phyloP scores from a whole-genome alignment of 2,329 filamentous ascomycete species.

The Claviceps quebecensis region DNA sequence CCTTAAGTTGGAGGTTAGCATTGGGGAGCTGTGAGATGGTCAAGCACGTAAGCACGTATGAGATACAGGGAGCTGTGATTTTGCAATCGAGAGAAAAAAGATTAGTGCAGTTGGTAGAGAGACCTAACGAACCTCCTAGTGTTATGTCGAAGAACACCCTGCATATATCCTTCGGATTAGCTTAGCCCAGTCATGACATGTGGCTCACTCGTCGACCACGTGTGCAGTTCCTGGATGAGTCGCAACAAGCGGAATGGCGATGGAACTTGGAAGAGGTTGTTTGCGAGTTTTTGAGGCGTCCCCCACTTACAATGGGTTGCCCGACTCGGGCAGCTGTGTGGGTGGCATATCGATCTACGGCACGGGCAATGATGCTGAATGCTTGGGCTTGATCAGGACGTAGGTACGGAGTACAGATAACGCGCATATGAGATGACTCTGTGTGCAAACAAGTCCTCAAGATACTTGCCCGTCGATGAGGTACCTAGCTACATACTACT shows the following conservation, averaged over 20 bases:
- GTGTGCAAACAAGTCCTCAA: not conserved
- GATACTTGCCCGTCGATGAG: not conserved
- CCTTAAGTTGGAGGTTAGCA: slow-evolving; percentile 33
- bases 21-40: not conserved
- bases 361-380: not conserved
- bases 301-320: slow-evolving; percentile 31
- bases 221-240: not conserved
- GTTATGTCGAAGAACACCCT: slow-evolving; percentile 67
- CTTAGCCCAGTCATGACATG: not conserved
- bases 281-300: not conserved
- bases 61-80: not conserved
- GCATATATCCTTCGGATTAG: not conserved
- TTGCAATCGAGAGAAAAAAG: not conserved
- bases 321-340: slow-evolving; percentile 31
- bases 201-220: too few species aligned
- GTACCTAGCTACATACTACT: too few species aligned
- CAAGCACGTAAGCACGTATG: too few species aligned
- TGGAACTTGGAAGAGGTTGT: not conserved
- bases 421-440: not conserved
- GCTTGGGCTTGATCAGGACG: not conserved
- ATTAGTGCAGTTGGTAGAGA: not conserved
- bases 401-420: not conserved
- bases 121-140: slow-evolving; percentile 48
- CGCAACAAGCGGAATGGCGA: not conserved
- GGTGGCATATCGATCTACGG: slow-evolving; percentile 22